Conservation (phyloP, 257 asterid genomes). For the Salvia hispanica region DNA sequence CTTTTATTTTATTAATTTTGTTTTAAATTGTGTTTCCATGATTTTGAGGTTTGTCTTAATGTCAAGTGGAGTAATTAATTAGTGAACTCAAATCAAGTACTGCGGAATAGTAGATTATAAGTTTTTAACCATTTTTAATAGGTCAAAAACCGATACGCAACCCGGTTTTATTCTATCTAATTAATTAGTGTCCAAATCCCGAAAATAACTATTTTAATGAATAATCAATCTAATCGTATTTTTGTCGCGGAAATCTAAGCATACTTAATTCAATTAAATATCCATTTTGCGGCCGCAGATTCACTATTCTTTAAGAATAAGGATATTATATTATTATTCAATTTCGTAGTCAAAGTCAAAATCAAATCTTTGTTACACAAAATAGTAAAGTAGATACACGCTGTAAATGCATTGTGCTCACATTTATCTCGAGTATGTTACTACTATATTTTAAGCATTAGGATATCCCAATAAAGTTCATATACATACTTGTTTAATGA, state of each 20-base stretch:
- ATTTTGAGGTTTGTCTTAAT: neutral
- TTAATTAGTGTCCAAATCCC: neutral
- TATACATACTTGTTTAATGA: neutral
- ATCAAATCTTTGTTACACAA: too few species aligned
- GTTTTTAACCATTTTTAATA: neutral
- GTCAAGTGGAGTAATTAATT: neutral
- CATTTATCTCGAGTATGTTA: too few species aligned
- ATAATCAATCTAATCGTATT: too few species aligned
- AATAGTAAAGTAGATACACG: too few species aligned
- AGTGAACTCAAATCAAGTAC: neutral
- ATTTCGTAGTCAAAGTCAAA: too few species aligned
- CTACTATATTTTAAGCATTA: neutral
- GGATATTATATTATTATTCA: too few species aligned
- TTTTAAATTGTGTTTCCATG: conserved; percentile 3
- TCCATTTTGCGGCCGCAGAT: too few species aligned
- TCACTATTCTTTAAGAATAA: too few species aligned
- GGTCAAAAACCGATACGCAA: conserved; percentile 12
- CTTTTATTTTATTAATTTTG: neutral
- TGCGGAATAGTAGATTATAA: neutral
- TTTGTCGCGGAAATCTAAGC: too few species aligned
- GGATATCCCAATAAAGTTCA: neutral
- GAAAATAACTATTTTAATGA: too few species aligned
- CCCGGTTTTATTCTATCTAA: neutral
- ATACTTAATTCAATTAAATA: too few species aligned
- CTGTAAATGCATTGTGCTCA: too few species aligned